A percentile compares a stretch with the other conserved stretches of the same genome.
These are phyloP conservation scores for Botrytis sinoallii DNA, from an alignment of 2,329 filamentous ascomycete species.

Conservation along the genomic window DNA sequence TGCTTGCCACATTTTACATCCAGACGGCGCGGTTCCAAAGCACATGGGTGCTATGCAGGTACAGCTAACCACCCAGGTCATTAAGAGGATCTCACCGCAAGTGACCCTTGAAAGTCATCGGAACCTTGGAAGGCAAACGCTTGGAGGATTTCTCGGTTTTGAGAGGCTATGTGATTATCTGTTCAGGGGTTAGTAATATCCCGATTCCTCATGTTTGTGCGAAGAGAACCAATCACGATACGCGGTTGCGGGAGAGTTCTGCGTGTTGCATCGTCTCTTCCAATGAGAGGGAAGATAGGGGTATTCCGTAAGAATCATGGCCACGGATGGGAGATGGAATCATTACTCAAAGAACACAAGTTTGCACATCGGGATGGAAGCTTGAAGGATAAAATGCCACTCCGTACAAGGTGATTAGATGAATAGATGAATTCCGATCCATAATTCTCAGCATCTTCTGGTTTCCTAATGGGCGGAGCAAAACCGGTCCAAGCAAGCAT, in stretches of 20 bases:
- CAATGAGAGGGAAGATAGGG: background rate
- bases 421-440: background rate
- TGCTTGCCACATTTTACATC: background rate
- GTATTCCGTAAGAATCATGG: background rate
- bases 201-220: background rate
- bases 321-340: background rate
- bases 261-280: background rate
- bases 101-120: background rate
- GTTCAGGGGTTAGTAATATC: background rate
- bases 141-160: slow-evolving; percentile 4
- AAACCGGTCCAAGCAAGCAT: slow-evolving; percentile 6
- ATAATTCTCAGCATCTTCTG: background rate
- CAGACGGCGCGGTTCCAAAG: background rate
- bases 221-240: background rate
- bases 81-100: slow-evolving; percentile 14
- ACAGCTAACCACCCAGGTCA: background rate
- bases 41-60: slow-evolving; percentile 19
- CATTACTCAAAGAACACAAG: background rate
- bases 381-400: background rate
- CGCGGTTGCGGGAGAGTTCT: background rate
- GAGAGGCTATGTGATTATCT: background rate
- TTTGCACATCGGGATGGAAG: background rate
- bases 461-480: background rate
- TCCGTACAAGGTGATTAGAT: background rate
- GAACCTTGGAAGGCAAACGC: slow-evolving; percentile 2